A percentile compares a stretch with the other conserved stretches of the same genome.
These are phyloP conservation scores for Triticum aestivum DNA, from an alignment of 176 grass and related monocot species.

Conservation along the genomic window DNA sequence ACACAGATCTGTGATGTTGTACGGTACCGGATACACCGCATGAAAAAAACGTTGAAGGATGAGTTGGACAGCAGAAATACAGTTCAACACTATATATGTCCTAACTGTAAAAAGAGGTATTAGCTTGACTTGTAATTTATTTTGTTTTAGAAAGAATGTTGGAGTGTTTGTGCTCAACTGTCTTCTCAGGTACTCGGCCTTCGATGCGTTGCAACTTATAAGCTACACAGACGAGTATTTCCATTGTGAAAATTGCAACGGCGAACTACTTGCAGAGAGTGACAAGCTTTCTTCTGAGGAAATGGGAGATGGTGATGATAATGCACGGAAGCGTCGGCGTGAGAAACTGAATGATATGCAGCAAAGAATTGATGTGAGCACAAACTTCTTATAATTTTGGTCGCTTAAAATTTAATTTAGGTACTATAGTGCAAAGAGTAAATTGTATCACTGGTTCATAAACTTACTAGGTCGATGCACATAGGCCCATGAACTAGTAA, in stretches of 20 bases:
- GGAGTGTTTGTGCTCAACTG: not conserved
- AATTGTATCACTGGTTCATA: not conserved
- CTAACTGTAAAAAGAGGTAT: conserved; percentile 87
- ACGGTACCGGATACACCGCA: conserved; percentile 87
- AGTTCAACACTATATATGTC: conserved; percentile 91
- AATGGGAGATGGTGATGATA: conserved; percentile 98
- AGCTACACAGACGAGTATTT: conserved; percentile 80
- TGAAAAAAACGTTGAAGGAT: conserved; percentile 99
- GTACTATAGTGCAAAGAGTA: not conserved
- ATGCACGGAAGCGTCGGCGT: conserved; percentile 61
- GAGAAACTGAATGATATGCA: conserved; percentile 97
- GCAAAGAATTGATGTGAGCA: conserved; percentile 77
- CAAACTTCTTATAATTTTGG: conserved; percentile 2
- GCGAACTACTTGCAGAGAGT: conserved; percentile 92
- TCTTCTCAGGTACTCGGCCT: conserved; percentile 84
- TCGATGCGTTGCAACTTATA: conserved; percentile 86
- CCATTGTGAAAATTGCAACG: conserved; percentile 96
- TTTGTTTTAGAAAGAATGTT: not conserved
- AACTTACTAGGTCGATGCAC: not conserved
- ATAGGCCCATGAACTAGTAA: not conserved
- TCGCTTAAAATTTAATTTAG: not conserved
- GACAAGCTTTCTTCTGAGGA: conserved; percentile 98
- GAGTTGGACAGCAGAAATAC: conserved; percentile 98
- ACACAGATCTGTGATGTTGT: conserved; percentile 90
- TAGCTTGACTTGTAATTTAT: conserved; percentile 18